These are phyloP conservation scores for Asterella californica DNA, from an alignment of 225 moss, liverwort and hornwort genomes.

Conservation along the genomic window DNA sequence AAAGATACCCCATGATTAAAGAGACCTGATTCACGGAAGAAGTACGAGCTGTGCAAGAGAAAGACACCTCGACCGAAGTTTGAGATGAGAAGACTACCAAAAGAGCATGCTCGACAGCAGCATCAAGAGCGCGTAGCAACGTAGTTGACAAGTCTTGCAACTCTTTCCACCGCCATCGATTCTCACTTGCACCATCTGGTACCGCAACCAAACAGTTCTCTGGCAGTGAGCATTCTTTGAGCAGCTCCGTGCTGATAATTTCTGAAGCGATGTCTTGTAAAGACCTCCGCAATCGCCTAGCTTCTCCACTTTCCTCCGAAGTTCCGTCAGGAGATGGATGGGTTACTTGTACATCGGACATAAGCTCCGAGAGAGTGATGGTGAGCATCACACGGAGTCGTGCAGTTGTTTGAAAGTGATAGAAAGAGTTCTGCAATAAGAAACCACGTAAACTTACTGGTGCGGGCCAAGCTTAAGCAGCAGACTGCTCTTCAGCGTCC, in stretches of 20 bases:
- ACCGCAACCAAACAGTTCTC: conserved; percentile 57
- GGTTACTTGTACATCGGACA: conserved; percentile 98
- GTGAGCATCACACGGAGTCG: conserved; percentile 92
- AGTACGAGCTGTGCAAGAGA: background rate
- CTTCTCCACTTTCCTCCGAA: conserved; percentile 92
- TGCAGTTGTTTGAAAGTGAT: conserved; percentile 77
- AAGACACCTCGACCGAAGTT: background rate
- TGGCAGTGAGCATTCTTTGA: conserved; percentile 74
- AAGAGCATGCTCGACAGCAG: conserved; percentile 90
- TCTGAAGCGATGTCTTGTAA: conserved; percentile 73
- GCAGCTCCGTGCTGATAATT: conserved; percentile 53
- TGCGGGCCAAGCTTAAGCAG: background rate
- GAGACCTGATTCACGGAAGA: background rate
- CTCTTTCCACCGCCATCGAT: conserved; percentile 79
- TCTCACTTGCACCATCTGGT: conserved; percentile 55
- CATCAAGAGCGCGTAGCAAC: conserved; percentile 81
- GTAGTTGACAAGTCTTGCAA: conserved; percentile 68
- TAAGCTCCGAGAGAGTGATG: conserved; percentile 91
- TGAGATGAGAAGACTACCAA: conserved; percentile 40
- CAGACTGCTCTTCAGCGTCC: background rate
- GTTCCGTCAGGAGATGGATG: conserved; percentile 75
- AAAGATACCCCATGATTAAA: background rate
- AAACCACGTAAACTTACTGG: background rate
- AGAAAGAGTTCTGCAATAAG: conserved; percentile 77
- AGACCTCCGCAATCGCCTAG: conserved; percentile 76